Conservation (phyloP, 2,329 filamentous ascomycete species). For the Venturia aucupariae region DNA sequence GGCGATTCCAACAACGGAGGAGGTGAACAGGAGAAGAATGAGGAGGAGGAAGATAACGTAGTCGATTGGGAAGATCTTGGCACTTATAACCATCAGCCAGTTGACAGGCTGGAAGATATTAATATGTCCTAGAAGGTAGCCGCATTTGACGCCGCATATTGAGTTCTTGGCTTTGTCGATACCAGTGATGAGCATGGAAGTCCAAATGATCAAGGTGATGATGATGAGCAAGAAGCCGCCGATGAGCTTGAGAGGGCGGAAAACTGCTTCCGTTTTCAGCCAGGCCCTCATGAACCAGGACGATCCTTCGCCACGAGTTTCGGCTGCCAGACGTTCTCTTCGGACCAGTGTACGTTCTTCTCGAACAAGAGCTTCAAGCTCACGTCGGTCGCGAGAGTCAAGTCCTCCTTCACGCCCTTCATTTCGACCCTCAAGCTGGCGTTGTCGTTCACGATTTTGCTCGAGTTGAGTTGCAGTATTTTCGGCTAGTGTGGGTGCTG, state of each 20-base stretch:
- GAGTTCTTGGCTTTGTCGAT: constrained; percentile 97
- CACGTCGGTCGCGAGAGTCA: constrained; percentile 75
- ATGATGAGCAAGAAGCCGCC: constrained; percentile 71
- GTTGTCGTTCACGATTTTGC: constrained; percentile 81
- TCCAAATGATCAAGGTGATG: constrained; percentile 67
- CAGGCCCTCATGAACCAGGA: constrained; percentile 65
- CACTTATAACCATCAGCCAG: constrained; percentile 72
- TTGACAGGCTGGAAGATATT: constrained; percentile 95
- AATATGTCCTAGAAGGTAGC: constrained; percentile 80
- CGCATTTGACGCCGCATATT: constrained; percentile 79
- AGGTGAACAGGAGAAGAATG: constrained; percentile 78
- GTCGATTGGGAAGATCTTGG: constrained; percentile 81
- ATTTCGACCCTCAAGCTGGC: constrained; percentile 80
- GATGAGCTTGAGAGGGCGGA: constrained; percentile 81
- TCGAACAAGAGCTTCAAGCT: constrained; percentile 75
- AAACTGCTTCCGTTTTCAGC: constrained; percentile 70
- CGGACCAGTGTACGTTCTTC: constrained; percentile 90
- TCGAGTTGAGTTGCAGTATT: constrained; percentile 74
- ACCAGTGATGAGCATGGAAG: constrained; percentile 88
- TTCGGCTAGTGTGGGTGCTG: constrained; percentile 67
- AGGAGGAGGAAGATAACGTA: constrained; percentile 82
- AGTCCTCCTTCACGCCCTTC: constrained; percentile 65
- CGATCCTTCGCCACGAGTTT: constrained; percentile 68
- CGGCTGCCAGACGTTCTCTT: constrained; percentile 76
- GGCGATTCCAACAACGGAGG: constrained; percentile 78